Evolutionary conservation across 768 basidiomycete genomes (phyloP), one percentile per base, ranked within the genome.

Genomic region (Tylopilus vinaceipallidus): DNA sequence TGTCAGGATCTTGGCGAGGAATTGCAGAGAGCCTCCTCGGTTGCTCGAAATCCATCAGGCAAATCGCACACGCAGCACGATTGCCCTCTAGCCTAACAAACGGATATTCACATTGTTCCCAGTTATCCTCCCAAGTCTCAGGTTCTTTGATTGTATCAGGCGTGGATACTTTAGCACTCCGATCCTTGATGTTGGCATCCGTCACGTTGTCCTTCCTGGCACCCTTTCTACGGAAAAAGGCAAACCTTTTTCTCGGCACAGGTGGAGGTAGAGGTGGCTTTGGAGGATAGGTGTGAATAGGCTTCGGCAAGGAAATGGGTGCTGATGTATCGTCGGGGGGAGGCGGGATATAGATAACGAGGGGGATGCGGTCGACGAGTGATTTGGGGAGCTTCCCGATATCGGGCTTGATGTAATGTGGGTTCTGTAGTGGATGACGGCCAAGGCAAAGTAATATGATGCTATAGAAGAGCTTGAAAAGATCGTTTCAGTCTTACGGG

Each of bases 261-360:
- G 40, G 39, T 17, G 64, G n/a, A 4, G 40, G 39, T 17, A 63
- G n/a, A 4, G 69, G 54, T 19, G 65, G 61, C 55, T 76, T 80
- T 1, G 87, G 86, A 20, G 88, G 86, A 64, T 88, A 87, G 1
- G 72, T 67, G 50, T 88, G 78, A 13, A 75, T 61, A n/a, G 74
- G 63, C 20, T 75, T 68, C 2, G 80, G 78, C n/a, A 73, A 56
- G n/a, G 74, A 67, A 29, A 77, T 59, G 50, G 65, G 71, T 38
- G 52, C 61, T 35, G 64, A 59, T 22, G 57, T 66, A 47, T 63
- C 73, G 40, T 80, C 79, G 0, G 86, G 86, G 3, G 89, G 87
- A 0, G 88, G 79, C 5, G 89, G 89, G 33, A 93, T 91, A 68
- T 91, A 93, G 55, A 90, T 79, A 23, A 91, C 90, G 19, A 92